phyloP scores from a whole-genome alignment of 257 asterid species.

The Anisodus tanguticus region DNA sequence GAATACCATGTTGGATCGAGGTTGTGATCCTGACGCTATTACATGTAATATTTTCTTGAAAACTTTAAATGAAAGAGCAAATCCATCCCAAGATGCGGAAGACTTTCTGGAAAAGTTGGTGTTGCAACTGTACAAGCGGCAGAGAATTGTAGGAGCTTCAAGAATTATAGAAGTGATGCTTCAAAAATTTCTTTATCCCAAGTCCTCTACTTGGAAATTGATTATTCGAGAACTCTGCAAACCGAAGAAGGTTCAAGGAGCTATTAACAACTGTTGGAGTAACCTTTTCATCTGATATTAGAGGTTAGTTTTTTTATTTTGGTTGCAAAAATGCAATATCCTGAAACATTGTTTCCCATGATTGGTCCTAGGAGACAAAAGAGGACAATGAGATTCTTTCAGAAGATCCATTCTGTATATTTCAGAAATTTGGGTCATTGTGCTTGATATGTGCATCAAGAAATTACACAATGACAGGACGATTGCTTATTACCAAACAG shows the following conservation, averaged over 20 bases:
- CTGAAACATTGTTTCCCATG: not conserved
- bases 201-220: slow-evolving; percentile 75
- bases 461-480: slow-evolving; percentile 10
- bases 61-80: slow-evolving; percentile 57
- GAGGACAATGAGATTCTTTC: slow-evolving; percentile 22
- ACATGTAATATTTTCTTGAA: slow-evolving; percentile 79
- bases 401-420: slow-evolving; percentile 20
- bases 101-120: slow-evolving; percentile 83
- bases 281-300: slow-evolving; percentile 56
- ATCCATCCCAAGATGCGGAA: slow-evolving; percentile 64
- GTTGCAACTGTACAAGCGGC: slow-evolving; percentile 65
- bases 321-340: slow-evolving; percentile 21
- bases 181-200: slow-evolving; percentile 65
- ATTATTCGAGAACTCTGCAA: slow-evolving; percentile 68
- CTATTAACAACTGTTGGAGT: slow-evolving; percentile 77
- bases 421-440: slow-evolving; percentile 6
- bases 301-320: slow-evolving; percentile 31
- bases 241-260: slow-evolving; percentile 65
- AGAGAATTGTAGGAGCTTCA: slow-evolving; percentile 68
- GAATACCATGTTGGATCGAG: slow-evolving; percentile 72
- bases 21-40: slow-evolving; percentile 78
- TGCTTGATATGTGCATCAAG: slow-evolving; percentile 9
- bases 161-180: slow-evolving; percentile 81
- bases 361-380: slow-evolving; percentile 19
- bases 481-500: not conserved